A percentile compares a stretch with the other conserved stretches of the same genome.
Conservation (phyloP, 345 rosid species). For the Xanthoceras sorbifolium region DNA sequence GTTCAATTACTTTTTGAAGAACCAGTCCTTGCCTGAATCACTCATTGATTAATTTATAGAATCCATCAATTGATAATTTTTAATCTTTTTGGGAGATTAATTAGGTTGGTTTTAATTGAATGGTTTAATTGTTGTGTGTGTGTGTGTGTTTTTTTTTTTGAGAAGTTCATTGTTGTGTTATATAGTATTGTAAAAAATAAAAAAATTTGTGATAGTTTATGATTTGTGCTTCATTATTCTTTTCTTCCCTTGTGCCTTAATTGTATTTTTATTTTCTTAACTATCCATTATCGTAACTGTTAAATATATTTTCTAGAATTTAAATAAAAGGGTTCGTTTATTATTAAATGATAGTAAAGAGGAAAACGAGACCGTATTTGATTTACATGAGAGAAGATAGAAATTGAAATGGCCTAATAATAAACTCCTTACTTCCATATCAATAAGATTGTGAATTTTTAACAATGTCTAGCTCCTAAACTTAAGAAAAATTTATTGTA, state of each 20-base stretch:
- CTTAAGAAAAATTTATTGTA: no score
- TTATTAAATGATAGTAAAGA: no score
- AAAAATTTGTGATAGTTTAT: not conserved
- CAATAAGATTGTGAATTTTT: no score
- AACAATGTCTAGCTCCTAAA: no score
- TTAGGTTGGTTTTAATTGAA: not conserved
- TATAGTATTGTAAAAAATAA: not conserved
- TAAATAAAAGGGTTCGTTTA: no score
- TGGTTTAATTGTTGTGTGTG: not conserved
- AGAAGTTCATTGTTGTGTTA: no score
- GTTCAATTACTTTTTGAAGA: constrained; percentile 44
- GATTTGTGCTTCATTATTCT: not conserved
- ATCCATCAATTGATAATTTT: not conserved
- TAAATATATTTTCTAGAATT: no score
- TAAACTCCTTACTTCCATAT: no score
- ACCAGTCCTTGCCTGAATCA: constrained; percentile 32
- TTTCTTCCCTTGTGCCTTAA: not conserved
- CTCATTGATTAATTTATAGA: constrained; percentile 2
- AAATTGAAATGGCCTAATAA: no score
- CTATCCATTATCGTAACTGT: not conserved
- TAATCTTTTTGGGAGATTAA: not conserved
- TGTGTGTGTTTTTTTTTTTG: not conserved
- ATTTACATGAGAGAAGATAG: no score
- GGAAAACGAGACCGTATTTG: no score
- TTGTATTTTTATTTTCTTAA: not conserved